phyloP scores from a whole-genome alignment of 805 yeast genomes.

The Saccharomycopsis sp. region DNA sequence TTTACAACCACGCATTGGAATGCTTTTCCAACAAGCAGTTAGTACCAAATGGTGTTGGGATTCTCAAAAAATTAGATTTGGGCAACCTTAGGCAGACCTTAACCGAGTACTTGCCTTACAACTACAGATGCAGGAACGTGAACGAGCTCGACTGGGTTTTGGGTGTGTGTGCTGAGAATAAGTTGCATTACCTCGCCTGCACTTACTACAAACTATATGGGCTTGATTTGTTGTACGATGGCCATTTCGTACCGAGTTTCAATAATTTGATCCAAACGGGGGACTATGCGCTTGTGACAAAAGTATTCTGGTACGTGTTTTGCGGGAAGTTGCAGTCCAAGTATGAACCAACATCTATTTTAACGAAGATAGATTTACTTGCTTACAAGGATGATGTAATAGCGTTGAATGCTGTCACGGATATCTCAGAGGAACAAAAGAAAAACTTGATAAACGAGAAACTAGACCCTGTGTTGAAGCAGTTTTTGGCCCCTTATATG shows the following conservation, averaged over 20 bases:
- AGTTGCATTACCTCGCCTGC: conserved; percentile 48
- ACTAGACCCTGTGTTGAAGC: conserved; percentile 51
- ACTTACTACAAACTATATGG: conserved; percentile 45
- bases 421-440: conserved; percentile 8
- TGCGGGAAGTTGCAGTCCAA: conserved; percentile 46
- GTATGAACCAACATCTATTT: conserved; percentile 17
- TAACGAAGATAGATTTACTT: conserved; percentile 16
- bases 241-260: conserved; percentile 53
- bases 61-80: conserved; percentile 42
- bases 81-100: conserved; percentile 37
- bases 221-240: conserved; percentile 40
- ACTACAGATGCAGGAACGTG: conserved; percentile 50
- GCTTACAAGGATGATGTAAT: conserved; percentile 5
- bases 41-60: conserved; percentile 64
- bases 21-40: conserved; percentile 43
- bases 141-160: conserved; percentile 78
- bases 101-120: conserved; percentile 47
- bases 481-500: conserved; percentile 65
- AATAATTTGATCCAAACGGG: conserved; percentile 57
- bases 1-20: conserved; percentile 46
- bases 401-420: conserved; percentile 2
- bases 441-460: conserved; percentile 17
- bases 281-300: conserved; percentile 41
- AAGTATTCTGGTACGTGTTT: conserved; percentile 51
- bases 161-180: conserved; percentile 61